Evolutionary conservation across 1,139 yeast species (phyloP).

Genomic region (Scheffersomyces lignicola): DNA sequence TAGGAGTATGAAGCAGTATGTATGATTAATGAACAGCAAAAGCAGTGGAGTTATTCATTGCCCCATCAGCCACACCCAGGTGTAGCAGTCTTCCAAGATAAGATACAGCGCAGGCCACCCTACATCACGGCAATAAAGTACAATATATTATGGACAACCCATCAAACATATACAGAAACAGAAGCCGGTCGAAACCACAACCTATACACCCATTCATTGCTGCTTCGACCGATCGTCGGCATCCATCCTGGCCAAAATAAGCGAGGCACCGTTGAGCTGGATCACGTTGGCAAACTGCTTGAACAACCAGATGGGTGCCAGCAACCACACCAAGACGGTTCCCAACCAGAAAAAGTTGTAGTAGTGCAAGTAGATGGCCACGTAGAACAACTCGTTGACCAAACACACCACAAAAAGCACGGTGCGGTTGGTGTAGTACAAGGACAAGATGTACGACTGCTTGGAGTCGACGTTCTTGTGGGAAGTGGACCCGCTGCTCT

Average conservation of each 20-base stretch:
- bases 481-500: constrained; percentile 72
- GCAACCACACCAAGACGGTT: constrained; percentile 59
- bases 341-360: constrained; percentile 69
- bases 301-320: constrained; percentile 86
- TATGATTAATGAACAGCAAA: too few species aligned
- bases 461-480: constrained; percentile 83
- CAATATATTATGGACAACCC: too few species aligned
- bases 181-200: too few species aligned
- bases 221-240: constrained; percentile 53
- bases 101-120: too few species aligned
- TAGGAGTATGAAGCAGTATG: too few species aligned
- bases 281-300: constrained; percentile 90
- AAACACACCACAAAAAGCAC: constrained; percentile 90
- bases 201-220: too few species aligned
- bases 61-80: too few species aligned
- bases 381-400: constrained; percentile 88
- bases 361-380: constrained; percentile 79
- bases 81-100: too few species aligned
- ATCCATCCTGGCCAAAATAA: constrained; percentile 76
- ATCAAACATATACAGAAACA: too few species aligned
- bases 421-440: constrained; percentile 82
- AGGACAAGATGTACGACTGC: constrained; percentile 68
- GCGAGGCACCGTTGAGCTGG: constrained; percentile 84
- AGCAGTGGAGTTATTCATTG: too few species aligned
- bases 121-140: too few species aligned